A percentile compares a stretch with the other conserved stretches of the same genome.
Conservation (phyloP, 148 eudicot species). For the Persicaria tinctoria region DNA sequence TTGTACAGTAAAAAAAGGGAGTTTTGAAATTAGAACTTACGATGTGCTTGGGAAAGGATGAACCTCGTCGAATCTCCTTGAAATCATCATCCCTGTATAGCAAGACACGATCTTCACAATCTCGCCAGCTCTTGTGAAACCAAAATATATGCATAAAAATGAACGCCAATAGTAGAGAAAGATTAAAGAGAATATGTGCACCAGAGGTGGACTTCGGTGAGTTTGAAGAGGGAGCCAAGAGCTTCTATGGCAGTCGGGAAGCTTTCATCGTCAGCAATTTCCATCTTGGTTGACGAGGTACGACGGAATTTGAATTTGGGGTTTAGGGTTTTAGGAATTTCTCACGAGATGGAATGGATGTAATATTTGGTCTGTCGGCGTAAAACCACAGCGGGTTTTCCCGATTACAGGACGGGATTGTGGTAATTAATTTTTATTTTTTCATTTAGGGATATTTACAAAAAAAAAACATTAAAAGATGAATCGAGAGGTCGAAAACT, state of each 20-base stretch:
- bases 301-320: neutral
- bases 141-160: neutral
- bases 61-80: constrained; percentile 17
- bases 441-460: too few species aligned
- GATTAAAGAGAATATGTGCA: constrained; percentile 7
- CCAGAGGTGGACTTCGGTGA: constrained; percentile 59
- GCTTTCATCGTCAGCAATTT: constrained; percentile 15
- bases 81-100: constrained; percentile 45
- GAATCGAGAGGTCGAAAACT: too few species aligned
- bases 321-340: constrained; percentile 3
- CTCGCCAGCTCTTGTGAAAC: neutral
- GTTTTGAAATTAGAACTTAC: constrained; percentile 23
- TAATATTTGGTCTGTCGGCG: too few species aligned
- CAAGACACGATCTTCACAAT: neutral
- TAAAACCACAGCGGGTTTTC: too few species aligned
- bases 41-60: constrained; percentile 27
- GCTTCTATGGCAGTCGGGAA: constrained; percentile 32
- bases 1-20: neutral
- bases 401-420: too few species aligned
- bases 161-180: neutral
- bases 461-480: too few species aligned
- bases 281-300: neutral
- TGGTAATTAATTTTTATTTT: too few species aligned
- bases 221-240: constrained; percentile 62
- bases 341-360: neutral